A percentile compares a stretch with the other conserved stretches of the same genome.
phyloP scores from a whole-genome alignment of 2,329 filamentous ascomycete species.

The Nemania sp. region DNA sequence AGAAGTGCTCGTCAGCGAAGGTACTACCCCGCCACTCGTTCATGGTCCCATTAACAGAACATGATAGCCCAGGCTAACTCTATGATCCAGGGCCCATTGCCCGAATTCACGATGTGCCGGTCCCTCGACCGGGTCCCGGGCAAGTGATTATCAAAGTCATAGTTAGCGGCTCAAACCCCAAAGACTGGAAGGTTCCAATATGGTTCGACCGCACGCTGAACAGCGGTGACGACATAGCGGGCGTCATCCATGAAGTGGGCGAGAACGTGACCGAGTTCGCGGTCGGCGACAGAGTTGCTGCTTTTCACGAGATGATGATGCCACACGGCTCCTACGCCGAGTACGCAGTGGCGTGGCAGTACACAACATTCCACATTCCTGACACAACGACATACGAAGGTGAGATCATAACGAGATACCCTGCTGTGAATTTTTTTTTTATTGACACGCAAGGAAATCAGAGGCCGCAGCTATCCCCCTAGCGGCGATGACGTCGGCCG shows the following conservation, averaged over 20 bases:
- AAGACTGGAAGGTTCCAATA: slow-evolving; percentile 48
- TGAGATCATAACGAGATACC: too few relatives aligned
- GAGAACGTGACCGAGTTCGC: slow-evolving; percentile 60
- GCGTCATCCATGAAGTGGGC: slow-evolving; percentile 58
- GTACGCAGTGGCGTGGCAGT: slow-evolving; percentile 59
- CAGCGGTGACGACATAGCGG: slow-evolving; percentile 60
- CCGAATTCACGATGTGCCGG: slow-evolving; percentile 45
- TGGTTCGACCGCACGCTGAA: slow-evolving; percentile 41
- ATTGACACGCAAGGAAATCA: too few relatives aligned
- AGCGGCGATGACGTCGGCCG: slow-evolving; percentile 56
- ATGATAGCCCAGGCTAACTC: background rate
- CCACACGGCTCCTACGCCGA: slow-evolving; percentile 61
- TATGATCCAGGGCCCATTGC: slow-evolving; percentile 35
- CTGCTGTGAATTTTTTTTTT: too few relatives aligned
- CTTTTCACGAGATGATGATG: slow-evolving; percentile 55
- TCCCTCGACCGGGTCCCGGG: slow-evolving; percentile 44
- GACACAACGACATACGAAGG: slow-evolving; percentile 53
- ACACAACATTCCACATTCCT: slow-evolving; percentile 61
- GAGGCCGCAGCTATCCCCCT: slow-evolving; percentile 61
- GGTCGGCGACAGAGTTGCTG: slow-evolving; percentile 51
- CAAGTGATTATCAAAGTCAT: slow-evolving; percentile 49
- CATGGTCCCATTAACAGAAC: too few relatives aligned
- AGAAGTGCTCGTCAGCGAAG: too few relatives aligned
- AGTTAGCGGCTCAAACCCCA: slow-evolving; percentile 51
- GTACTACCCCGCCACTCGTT: too few relatives aligned